A percentile compares a stretch with the other conserved stretches of the same genome.
Evolutionary conservation across 164 flowering plant genomes (phyloP).

Genomic region (Tinospora cordifolia): DNA sequence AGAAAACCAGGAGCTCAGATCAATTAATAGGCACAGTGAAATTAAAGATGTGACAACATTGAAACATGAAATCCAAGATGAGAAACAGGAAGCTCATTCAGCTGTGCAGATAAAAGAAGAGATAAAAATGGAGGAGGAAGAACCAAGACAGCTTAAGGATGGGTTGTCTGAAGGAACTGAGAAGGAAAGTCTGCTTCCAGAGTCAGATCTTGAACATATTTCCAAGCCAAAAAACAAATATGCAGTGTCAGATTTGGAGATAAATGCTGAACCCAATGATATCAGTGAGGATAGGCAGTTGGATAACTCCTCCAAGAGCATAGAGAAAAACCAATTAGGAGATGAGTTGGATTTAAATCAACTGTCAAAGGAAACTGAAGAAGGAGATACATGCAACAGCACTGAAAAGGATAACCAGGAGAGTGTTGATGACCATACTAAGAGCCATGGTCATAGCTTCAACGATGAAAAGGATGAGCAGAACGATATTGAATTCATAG

Average conservation of each 20-base stretch:
- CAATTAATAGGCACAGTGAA: neutral
- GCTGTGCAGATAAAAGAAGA: slow-evolving; percentile 6
- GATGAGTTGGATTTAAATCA: slow-evolving; percentile 5
- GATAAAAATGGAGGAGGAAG: slow-evolving; percentile 4
- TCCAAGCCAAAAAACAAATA: slow-evolving; percentile 2
- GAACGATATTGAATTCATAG: slow-evolving; percentile 5
- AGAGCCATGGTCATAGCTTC: slow-evolving; percentile 8
- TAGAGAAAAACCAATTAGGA: slow-evolving; percentile 5
- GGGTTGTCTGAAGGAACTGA: neutral
- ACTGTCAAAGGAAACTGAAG: slow-evolving; percentile 6
- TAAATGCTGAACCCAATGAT: neutral
- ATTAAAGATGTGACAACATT: neutral
- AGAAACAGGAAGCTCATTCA: slow-evolving; percentile 5
- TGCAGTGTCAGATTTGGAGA: neutral
- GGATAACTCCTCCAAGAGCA: slow-evolving; percentile 1
- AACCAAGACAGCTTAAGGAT: slow-evolving; percentile 1
- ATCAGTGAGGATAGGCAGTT: neutral
- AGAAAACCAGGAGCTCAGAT: slow-evolving; percentile 5
- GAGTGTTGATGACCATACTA: no score
- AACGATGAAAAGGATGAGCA: neutral
- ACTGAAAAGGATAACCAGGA: slow-evolving; percentile 7
- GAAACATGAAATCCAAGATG: slow-evolving; percentile 7
- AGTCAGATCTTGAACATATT: neutral
- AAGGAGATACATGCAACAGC: slow-evolving; percentile 1
- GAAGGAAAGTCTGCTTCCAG: neutral